Evolutionary conservation across 768 basidiomycete genomes (phyloP).

Genomic region (Hygrophorus pudorinus): DNA sequence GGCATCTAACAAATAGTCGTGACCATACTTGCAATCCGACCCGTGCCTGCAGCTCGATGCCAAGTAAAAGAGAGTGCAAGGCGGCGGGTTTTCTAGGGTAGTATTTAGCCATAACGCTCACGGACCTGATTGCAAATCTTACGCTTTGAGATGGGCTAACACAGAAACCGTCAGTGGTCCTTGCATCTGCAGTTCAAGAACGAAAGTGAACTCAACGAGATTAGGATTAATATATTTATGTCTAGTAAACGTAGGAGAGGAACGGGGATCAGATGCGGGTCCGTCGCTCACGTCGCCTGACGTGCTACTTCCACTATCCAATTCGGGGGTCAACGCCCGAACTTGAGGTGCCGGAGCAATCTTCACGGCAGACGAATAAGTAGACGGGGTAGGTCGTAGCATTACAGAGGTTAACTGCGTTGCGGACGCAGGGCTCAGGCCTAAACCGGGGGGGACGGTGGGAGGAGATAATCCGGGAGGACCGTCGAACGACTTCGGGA

Average conservation of each 20-base stretch:
- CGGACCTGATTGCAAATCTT: constrained; percentile 18
- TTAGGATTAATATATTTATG: constrained; percentile 41
- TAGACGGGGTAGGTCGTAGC: constrained; percentile 15
- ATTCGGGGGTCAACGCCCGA: constrained; percentile 25
- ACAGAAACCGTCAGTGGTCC: constrained; percentile 13
- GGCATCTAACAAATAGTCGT: constrained; percentile 47
- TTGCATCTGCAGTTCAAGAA: constrained; percentile 7
- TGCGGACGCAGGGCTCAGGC: background rate
- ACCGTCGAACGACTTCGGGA: background rate
- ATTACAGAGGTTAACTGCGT: background rate
- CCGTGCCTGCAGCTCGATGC: constrained; percentile 47
- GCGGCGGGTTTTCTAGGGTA: constrained; percentile 46
- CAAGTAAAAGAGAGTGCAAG: constrained; percentile 59
- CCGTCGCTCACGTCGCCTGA: constrained; percentile 39
- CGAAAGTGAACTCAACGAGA: constrained; percentile 31
- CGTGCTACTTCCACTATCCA: constrained; percentile 33
- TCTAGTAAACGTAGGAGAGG: constrained; percentile 24
- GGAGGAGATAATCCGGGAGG: background rate
- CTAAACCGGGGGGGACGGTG: background rate
- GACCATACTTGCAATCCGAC: constrained; percentile 46
- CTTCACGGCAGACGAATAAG: constrained; percentile 36
- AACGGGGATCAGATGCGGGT: constrained; percentile 15
- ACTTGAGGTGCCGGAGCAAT: constrained; percentile 12
- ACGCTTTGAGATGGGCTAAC: constrained; percentile 54
- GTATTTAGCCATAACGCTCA: constrained; percentile 12